Base-by-base conservation (phyloP, 192 early-diverging fungal genomes). In the Rhizoclosmatium globosum region DNA sequence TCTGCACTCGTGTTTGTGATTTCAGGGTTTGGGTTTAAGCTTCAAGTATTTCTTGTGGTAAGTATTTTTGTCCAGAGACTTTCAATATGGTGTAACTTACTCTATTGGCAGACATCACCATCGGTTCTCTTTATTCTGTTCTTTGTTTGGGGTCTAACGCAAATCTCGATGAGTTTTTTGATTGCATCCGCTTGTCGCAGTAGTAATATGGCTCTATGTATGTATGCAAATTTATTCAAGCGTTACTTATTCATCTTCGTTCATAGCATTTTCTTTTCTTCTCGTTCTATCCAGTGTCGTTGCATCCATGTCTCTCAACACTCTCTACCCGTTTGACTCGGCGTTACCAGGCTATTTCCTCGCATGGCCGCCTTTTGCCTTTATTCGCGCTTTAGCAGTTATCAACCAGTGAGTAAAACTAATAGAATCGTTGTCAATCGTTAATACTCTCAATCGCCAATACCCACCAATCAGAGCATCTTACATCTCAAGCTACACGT, bases 361-460 rank as follows among this genome's bases (percentile, higher is more conserved):
- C 75, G 75, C 90, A 60, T 94, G 93, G 93, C 92, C 92, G 1
- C 90, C 91, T 4, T 93, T 94, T 76, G 92, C 91, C 38, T 94
- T 92, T 78, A 92, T 89, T 74, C 85, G 88, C 2, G 81, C 85
- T 23, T 64, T 93, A 41, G 71, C 82, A 2, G 57, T 87, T 3
- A 81, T 92, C 74, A 91, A 92, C 64, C 39, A 47, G 73, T 64
- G 43, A 21, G 44, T 4, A 9, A 21, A 75, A 47, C 47, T 31
- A 31, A 31, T 31, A 31, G 31, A 31, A 31, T 31, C 0, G 0
- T 31, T 31, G 31, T 31, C 31, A 31, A 31, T 31, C 31, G 31
- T 31, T 31, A 31, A 31, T 31, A 31, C 31, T 31, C 0, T 31
- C 31, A 31, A 31, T 31, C 31, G 1, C 9, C 13, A 31, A 65